Evolutionary conservation across 176 grass and related monocot species (phyloP), one percentile per base, ranked within the genome.

Genomic region (Dendrocalamus sinicus): DNA sequence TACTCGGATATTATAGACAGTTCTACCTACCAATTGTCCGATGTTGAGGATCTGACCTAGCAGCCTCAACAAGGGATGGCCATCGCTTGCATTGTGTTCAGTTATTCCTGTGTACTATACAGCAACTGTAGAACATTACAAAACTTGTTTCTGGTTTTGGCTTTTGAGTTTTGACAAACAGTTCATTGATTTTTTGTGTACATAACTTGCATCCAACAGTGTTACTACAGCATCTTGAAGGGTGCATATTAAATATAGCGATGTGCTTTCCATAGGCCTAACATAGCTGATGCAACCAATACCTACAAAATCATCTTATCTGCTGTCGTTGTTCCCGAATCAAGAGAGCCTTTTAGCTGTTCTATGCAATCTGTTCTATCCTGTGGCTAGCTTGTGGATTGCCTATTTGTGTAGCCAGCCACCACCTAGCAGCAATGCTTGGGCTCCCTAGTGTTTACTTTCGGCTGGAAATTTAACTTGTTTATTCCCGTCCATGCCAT

Each of bases 41-140:
- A 91, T 9, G 70, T 47, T 3, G 89, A 88, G 44, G 84, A 84
- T 59, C 85, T 91, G 62, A 84, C 89, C 9, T 91, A 83, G 76
- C 69, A 47, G n/a, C 62, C 28, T 54, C 51, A 51, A 61, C 12
- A 60, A 78, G 71, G 3, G 15, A n/a, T 1, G 6, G 6, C 32
- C 65, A 13, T 59, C 13, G 11, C 61, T 50, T 10, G 22, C 69
- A 83, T 47, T 24, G n/a, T 51, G 35, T 59, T 77, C 20, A 76
- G 71, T 2, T 17, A 55, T 26, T 15, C 82, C 62, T 73, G 12
- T 85, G 64, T 72, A 48, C 1, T 28, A 52, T 81, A 88, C 64
- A 84, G 24, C 58, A 70, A 72, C 37, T 46, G 64, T 60, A 77
- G 72, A 40, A 81, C 76, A 67, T 0, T 45, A 63, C 61, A 89